Conservation (phyloP, 2,329 filamentous ascomycete genomes). For the Coleophoma cylindrospora region DNA sequence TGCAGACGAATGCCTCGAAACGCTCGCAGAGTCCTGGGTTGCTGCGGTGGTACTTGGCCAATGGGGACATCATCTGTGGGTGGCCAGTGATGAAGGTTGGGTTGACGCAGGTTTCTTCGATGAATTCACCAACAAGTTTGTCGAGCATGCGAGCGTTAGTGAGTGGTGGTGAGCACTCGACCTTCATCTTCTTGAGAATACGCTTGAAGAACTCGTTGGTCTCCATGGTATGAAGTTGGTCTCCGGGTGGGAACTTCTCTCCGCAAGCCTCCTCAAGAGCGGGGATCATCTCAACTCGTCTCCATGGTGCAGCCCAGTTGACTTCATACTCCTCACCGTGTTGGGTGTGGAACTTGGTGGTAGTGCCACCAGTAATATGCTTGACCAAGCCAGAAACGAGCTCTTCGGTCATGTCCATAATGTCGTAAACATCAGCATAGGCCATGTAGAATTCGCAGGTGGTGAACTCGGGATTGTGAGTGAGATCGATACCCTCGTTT, state of each 20-base stretch:
- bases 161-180: slow-evolving; percentile 84
- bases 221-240: slow-evolving; percentile 82
- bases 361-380: slow-evolving; percentile 78
- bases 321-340: slow-evolving; percentile 82
- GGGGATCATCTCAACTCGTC: slow-evolving; percentile 91
- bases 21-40: slow-evolving; percentile 86
- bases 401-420: slow-evolving; percentile 89
- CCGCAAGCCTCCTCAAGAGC: slow-evolving; percentile 84
- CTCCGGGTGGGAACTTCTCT: slow-evolving; percentile 88
- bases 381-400: slow-evolving; percentile 87
- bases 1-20: slow-evolving; percentile 95
- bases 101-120: slow-evolving; percentile 90
- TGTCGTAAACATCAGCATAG: slow-evolving; percentile 85
- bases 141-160: slow-evolving; percentile 97
- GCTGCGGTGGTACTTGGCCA: slow-evolving; percentile 90
- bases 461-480: slow-evolving; percentile 98
- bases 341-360: slow-evolving; percentile 82
- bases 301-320: slow-evolving; percentile 96
- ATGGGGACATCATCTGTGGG: slow-evolving; percentile 83
- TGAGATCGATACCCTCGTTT: slow-evolving; percentile 87
- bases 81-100: slow-evolving; percentile 90
- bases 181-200: slow-evolving; percentile 81
- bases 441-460: slow-evolving; percentile 97
- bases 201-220: slow-evolving; percentile 82
- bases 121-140: slow-evolving; percentile 89